phyloP scores from a whole-genome alignment of 441 rosid species.

The Jatropha multifida region DNA sequence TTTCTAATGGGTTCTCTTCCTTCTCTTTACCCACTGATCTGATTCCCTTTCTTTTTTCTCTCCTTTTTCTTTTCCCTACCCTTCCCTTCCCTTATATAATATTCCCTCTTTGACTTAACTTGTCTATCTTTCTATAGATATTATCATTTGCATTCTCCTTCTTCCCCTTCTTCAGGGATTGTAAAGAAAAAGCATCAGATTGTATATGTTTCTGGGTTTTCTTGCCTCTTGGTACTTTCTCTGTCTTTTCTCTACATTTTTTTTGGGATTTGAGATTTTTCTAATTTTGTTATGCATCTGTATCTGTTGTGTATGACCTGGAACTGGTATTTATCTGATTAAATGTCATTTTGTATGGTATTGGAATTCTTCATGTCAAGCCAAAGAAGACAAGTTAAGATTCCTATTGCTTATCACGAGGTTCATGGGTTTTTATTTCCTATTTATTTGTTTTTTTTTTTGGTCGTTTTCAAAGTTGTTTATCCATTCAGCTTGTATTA shows the following conservation, averaged over 20 bases:
- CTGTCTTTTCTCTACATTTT: background rate
- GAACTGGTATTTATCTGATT: conserved; percentile 21
- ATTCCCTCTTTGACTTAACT: conserved; percentile 1
- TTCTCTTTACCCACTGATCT: conserved; percentile 25
- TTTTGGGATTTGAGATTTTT: conserved; percentile 22
- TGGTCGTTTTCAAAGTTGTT: conserved; percentile 5
- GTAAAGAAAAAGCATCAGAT: conserved; percentile 8
- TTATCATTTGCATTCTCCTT: conserved; percentile 11
- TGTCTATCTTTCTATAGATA: background rate
- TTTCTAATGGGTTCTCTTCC: conserved; percentile 23
- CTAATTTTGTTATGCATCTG: background rate
- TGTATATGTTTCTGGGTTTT: conserved; percentile 10
- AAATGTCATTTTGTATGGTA: conserved; percentile 1
- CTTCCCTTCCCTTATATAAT: background rate
- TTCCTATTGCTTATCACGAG: conserved; percentile 8
- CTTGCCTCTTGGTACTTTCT: conserved; percentile 15
- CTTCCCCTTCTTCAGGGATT: conserved; percentile 8
- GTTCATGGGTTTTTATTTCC: conserved; percentile 7
- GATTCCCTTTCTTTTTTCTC: conserved; percentile 8
- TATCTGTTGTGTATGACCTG: background rate
- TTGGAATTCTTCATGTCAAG: conserved; percentile 1
- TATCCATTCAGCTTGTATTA: conserved; percentile 4
- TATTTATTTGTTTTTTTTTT: background rate
- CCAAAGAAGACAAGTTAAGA: background rate
- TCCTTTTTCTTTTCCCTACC: background rate